Evolutionary conservation across 768 basidiomycete species (phyloP), one percentile per base, ranked within the genome.

Genomic region (Mycena leptocephala): DNA sequence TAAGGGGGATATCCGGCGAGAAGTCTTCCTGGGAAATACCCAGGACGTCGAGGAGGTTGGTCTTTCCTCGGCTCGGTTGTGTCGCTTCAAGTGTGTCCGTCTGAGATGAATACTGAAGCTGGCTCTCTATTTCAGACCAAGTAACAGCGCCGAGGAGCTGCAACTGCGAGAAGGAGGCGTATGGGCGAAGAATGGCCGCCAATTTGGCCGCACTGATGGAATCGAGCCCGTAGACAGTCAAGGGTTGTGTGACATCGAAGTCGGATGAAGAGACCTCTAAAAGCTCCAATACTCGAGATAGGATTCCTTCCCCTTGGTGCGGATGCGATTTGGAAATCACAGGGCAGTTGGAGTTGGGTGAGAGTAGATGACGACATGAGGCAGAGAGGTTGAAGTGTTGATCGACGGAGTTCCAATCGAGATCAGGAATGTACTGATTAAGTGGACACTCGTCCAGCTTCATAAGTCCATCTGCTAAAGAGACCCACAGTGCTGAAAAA

Each of bases 1-100:
- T 82, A 35, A 85, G 79, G 13, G 84, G 83, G 6, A 83, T 78
- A 22, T 84, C 80, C 3, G 74, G 46, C 4, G 79, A 79, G 46
- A 85, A 78, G 30, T 84, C 84, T 22, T 80, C 79, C 1, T 39
- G 30, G 4, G 77, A 58, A 22, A 85, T 63, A 41, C 79, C 81
- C 4, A 85, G 48, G 26, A 77, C 53, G 2, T 65, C 58, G 11
- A 80, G 75, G 37, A 82, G 74, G 18, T 78, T 74, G 4, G 9
- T 11, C 7, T 20, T 11, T n/a, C n/a, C n/a, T n/a, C n/a, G 3
- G 33, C 56, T 11, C 16, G 22, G 8, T 8, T 8, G 18, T 18
- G 18, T 18, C 18, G 11, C 7, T 10, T 18, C 39, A 10, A 41
- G 3, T 18, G 39, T 41, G 39, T 41, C 18, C 2, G 18, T 2